Percentiles rank a stretch among this genome's conserved stretches.
These are phyloP conservation scores for Nannizziopsis arthrosporioides DNA, from an alignment of 2,329 filamentous ascomycete species.

Conservation along the genomic window DNA sequence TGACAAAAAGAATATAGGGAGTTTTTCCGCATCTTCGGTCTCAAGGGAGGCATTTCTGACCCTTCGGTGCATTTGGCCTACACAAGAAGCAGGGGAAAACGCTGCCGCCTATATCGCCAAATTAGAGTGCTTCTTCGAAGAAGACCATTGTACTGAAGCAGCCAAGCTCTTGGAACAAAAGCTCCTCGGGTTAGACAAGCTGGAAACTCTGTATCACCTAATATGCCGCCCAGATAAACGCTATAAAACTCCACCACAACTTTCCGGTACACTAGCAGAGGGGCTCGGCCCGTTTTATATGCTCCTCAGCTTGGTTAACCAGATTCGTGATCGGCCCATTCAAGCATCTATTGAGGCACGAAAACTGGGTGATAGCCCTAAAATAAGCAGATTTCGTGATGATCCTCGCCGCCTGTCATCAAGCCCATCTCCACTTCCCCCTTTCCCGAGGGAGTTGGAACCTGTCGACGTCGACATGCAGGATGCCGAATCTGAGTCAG, in stretches of 20 bases:
- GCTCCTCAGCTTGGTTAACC: conserved; percentile 10
- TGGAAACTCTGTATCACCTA: conserved; percentile 11
- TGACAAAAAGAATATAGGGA: conserved; percentile 7
- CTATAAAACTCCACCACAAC: conserved; percentile 11
- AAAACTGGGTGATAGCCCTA: neutral
- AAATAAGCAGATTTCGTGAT: conserved; percentile 4
- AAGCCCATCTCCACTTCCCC: conserved; percentile 6
- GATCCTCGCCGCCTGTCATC: neutral
- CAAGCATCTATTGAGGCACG: conserved; percentile 4
- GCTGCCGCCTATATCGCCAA: conserved; percentile 11
- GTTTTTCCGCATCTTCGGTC: conserved; percentile 13
- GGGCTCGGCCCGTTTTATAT: conserved; percentile 12
- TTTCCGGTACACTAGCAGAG: conserved; percentile 11
- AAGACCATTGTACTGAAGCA: conserved; percentile 12
- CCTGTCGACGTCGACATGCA: conserved; percentile 8
- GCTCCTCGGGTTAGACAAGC: conserved; percentile 12
- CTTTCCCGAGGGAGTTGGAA: neutral
- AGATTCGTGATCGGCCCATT: conserved; percentile 9
- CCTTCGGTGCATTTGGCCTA: conserved; percentile 12
- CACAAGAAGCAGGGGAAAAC: conserved; percentile 6
- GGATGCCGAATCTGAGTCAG: conserved; percentile 2
- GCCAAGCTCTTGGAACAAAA: conserved; percentile 8
- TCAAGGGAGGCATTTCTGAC: conserved; percentile 15
- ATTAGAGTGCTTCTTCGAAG: conserved; percentile 12
- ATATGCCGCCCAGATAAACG: conserved; percentile 12